A percentile compares a stretch with the other conserved stretches of the same genome.
phyloP scores from a whole-genome alignment of 176 grass and related monocot species.

The Musa beccarii region DNA sequence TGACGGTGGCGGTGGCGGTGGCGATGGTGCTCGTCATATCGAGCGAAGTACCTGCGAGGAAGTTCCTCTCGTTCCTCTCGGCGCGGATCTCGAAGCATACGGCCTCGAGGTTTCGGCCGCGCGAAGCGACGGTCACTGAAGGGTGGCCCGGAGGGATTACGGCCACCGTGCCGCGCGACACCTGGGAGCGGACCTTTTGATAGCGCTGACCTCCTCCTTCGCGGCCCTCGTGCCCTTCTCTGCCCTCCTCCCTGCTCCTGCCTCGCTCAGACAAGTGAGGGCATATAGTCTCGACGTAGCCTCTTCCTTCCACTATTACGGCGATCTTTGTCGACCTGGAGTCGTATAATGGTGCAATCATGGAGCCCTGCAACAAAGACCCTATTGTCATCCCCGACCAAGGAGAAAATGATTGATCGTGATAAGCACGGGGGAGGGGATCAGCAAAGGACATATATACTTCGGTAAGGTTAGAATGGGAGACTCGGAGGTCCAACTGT shows the following conservation, averaged over 20 bases:
- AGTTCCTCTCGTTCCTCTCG: conserved; percentile 52
- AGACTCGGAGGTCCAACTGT: conserved; percentile 49
- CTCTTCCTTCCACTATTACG: conserved; percentile 32
- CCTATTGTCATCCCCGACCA: not conserved
- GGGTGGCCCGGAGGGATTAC: conserved; percentile 71
- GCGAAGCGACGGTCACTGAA: conserved; percentile 29
- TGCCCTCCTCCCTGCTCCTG: not conserved
- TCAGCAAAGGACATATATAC: not conserved
- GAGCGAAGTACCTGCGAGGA: conserved; percentile 33
- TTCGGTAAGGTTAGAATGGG: conserved; percentile 45
- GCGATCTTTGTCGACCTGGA: conserved; percentile 51
- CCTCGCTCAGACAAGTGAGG: conserved; percentile 37
- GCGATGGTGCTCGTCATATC: not conserved
- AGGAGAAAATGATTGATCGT: not conserved
- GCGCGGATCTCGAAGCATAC: conserved; percentile 60
- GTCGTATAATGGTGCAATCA: conserved; percentile 59
- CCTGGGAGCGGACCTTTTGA: conserved; percentile 18
- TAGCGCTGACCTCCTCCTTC: conserved; percentile 23
- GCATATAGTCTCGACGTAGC: conserved; percentile 53
- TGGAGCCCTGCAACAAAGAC: conserved; percentile 47
- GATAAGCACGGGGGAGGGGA: not conserved
- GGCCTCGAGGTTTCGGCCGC: conserved; percentile 40
- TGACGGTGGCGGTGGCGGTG: not conserved
- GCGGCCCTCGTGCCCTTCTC: not conserved
- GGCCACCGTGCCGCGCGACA: conserved; percentile 35